phyloP scores from a whole-genome alignment of 805 yeast species.

The Grigorovia humatica region DNA sequence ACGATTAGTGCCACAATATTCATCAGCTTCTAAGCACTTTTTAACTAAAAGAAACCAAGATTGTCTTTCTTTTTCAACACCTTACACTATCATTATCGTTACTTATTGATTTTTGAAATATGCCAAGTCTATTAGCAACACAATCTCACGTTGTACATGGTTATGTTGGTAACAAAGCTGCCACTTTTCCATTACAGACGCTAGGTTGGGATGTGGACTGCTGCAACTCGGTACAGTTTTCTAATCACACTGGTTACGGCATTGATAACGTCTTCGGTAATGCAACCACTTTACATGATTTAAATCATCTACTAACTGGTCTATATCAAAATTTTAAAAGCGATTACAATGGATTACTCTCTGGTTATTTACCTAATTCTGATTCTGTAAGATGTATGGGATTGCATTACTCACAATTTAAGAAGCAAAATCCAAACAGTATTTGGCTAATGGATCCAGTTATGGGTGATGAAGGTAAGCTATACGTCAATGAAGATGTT shows the following conservation, averaged over 20 bases:
- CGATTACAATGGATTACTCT: conserved; percentile 44
- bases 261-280: conserved; percentile 34
- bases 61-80: too few species aligned
- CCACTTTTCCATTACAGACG: conserved; percentile 79
- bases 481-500: conserved; percentile 51
- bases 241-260: conserved; percentile 84
- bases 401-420: conserved; percentile 30
- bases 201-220: conserved; percentile 91
- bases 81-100: too few species aligned
- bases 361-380: conserved; percentile 61
- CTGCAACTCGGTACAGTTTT: conserved; percentile 76
- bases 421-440: conserved; percentile 25
- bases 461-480: conserved; percentile 66
- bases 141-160: conserved; percentile 95
- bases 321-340: conserved; percentile 25
- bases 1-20: too few species aligned
- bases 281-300: conserved; percentile 31
- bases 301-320: conserved; percentile 33
- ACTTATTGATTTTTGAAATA: not conserved
- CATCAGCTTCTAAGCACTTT: not conserved
- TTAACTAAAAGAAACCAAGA: not conserved
- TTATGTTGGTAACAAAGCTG: conserved; percentile 86
- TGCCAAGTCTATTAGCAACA: conserved; percentile 17
- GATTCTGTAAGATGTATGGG: conserved; percentile 38
- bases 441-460: conserved; percentile 67